phyloP scores from a whole-genome alignment of 108 stramenopile genomes.

The Chaetoceros tenuissimus region DNA sequence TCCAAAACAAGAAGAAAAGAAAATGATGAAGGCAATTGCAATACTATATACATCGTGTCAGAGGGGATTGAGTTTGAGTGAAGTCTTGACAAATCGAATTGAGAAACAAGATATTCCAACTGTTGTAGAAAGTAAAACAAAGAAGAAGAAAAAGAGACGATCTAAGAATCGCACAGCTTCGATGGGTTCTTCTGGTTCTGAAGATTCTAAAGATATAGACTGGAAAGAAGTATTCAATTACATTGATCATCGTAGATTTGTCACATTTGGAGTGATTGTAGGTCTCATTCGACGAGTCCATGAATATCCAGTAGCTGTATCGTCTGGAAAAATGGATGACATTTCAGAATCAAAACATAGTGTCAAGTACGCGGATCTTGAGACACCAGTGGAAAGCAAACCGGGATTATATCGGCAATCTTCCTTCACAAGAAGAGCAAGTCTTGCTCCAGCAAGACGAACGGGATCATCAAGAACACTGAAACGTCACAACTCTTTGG shows the following conservation, averaged over 20 bases:
- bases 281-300: slow-evolving; percentile 78
- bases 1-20: slow-evolving; percentile 19
- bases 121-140: slow-evolving; percentile 1
- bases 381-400: neutral
- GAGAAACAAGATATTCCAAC: neutral
- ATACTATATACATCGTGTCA: slow-evolving; percentile 59
- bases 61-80: slow-evolving; percentile 54
- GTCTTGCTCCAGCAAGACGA: too few species aligned
- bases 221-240: slow-evolving; percentile 54
- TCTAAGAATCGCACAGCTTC: neutral
- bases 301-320: slow-evolving; percentile 53
- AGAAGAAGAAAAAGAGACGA: neutral
- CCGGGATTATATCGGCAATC: too few species aligned
- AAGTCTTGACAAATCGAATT: slow-evolving; percentile 36
- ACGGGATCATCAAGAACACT: too few species aligned
- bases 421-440: neutral
- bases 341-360: neutral
- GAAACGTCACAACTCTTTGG: neutral
- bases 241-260: slow-evolving; percentile 78
- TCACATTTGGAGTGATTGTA: slow-evolving; percentile 79
- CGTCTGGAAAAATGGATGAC: slow-evolving; percentile 7
- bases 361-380: neutral
- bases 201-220: slow-evolving; percentile 20
- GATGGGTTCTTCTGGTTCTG: neutral
- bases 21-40: slow-evolving; percentile 46